Conservation (phyloP, 2,329 filamentous ascomycete species). For the Onygenales sp. region DNA sequence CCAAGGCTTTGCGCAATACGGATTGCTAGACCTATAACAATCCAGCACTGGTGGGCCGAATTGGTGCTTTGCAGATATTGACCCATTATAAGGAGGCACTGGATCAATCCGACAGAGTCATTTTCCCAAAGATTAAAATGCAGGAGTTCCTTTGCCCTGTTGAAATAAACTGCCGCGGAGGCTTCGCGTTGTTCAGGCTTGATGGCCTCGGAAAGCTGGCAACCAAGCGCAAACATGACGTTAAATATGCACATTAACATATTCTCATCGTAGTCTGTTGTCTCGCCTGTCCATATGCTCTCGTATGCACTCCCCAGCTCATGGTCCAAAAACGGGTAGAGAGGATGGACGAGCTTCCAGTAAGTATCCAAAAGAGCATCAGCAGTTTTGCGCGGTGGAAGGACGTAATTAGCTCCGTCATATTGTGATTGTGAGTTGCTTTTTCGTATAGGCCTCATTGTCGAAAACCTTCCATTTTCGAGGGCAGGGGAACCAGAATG, state of each 20-base stretch:
- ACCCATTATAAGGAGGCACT: slow-evolving; percentile 39
- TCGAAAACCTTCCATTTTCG: too few species aligned
- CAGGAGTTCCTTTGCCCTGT: slow-evolving; percentile 33
- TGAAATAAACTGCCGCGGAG: slow-evolving; percentile 34
- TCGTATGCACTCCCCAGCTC: not conserved
- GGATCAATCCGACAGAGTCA: slow-evolving; percentile 36
- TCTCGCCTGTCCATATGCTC: not conserved
- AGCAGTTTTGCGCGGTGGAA: not conserved
- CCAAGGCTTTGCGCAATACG: slow-evolving; percentile 40
- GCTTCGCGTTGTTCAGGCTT: slow-evolving; percentile 19
- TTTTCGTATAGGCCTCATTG: not conserved
- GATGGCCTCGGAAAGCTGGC: not conserved
- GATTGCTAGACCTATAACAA: slow-evolving; percentile 38
- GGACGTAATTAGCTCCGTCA: not conserved
- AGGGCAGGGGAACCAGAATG: too few species aligned
- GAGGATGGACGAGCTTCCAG: not conserved
- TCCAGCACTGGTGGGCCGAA: slow-evolving; percentile 41
- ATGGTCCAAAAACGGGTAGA: not conserved
- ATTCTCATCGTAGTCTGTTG: not conserved
- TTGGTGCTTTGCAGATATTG: slow-evolving; percentile 43
- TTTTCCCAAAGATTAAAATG: slow-evolving; percentile 30
- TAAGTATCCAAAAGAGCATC: not conserved
- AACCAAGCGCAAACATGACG: not conserved
- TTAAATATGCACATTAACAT: not conserved
- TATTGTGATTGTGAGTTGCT: not conserved